Evolutionary conservation across 768 basidiomycete genomes (phyloP).

Genomic region (Auricularia heimuer): DNA sequence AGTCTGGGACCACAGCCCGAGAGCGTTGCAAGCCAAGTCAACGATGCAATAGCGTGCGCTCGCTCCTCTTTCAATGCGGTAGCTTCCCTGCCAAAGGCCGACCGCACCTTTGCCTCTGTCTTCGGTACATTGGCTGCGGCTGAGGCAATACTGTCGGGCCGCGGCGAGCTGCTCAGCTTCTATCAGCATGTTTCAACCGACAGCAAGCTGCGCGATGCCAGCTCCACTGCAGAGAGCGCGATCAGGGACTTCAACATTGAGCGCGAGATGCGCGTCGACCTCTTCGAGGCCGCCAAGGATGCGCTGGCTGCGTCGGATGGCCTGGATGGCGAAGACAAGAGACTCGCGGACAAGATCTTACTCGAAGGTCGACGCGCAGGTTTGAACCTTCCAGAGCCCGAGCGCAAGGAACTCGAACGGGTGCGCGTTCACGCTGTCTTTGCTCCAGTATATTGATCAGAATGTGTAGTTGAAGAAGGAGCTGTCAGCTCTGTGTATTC

Average conservation of each 20-base stretch:
- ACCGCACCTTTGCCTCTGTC: not conserved
- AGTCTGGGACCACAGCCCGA: not conserved
- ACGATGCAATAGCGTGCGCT: not conserved
- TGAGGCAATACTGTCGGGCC: constrained; percentile 43
- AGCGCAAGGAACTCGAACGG: constrained; percentile 43
- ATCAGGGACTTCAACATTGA: constrained; percentile 69
- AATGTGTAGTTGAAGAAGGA: constrained; percentile 52
- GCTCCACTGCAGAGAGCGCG: constrained; percentile 61
- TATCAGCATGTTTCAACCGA: constrained; percentile 73
- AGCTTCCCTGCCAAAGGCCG: not conserved
- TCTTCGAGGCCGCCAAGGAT: constrained; percentile 54
- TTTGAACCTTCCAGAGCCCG: constrained; percentile 55
- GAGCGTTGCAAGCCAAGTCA: not conserved
- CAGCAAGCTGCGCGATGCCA: constrained; percentile 73
- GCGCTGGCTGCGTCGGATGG: constrained; percentile 27
- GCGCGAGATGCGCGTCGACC: constrained; percentile 69
- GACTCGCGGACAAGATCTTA: constrained; percentile 72
- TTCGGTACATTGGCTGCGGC: constrained; percentile 39
- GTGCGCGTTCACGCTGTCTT: constrained; percentile 4
- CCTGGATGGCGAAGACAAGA: constrained; percentile 55
- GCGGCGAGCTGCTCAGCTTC: constrained; percentile 56
- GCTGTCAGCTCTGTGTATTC: constrained; percentile 62
- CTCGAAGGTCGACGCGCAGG: constrained; percentile 75
- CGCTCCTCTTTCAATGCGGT: not conserved
- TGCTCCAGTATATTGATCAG: not conserved